A percentile compares a stretch with the other conserved stretches of the same genome.
Evolutionary conservation across 2,329 filamentous ascomycete species (phyloP).

Genomic region (Ophiobolus disseminans): DNA sequence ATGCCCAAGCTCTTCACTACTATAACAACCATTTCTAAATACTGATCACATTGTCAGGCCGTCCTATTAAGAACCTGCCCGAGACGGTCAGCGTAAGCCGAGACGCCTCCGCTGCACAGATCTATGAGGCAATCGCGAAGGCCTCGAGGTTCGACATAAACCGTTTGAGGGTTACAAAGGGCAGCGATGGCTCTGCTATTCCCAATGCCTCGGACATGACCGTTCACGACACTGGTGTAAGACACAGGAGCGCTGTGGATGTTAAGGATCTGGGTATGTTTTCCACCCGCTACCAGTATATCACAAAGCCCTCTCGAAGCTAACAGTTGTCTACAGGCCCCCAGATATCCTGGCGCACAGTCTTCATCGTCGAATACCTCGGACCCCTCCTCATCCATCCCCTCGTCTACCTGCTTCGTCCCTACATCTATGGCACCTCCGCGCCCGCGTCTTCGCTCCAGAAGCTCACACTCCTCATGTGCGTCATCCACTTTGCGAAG

Average conservation of each 20-base stretch:
- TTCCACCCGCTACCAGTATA: no score
- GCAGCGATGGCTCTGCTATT: constrained; percentile 65
- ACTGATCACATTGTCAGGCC: constrained; percentile 54
- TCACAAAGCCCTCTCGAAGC: no score
- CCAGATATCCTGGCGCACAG: constrained; percentile 90
- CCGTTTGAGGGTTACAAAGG: constrained; percentile 69
- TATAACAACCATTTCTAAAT: neutral
- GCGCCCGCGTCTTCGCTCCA: constrained; percentile 69
- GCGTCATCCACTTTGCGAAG: constrained; percentile 88
- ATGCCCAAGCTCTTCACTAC: constrained; percentile 17
- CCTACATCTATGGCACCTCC: constrained; percentile 70
- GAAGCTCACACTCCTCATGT: constrained; percentile 74
- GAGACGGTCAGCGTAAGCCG: constrained; percentile 61
- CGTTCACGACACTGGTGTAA: constrained; percentile 63
- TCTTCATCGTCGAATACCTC: constrained; percentile 94
- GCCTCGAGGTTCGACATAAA: constrained; percentile 63
- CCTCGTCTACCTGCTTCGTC: constrained; percentile 72
- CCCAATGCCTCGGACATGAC: constrained; percentile 62
- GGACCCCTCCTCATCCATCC: constrained; percentile 90
- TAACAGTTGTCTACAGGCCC: constrained; percentile 70
- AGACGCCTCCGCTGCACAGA: constrained; percentile 60
- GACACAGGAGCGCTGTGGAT: constrained; percentile 69
- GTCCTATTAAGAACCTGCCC: constrained; percentile 67
- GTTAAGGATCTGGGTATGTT: constrained; percentile 88
- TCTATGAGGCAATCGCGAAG: constrained; percentile 65